Evolutionary conservation across 2,329 filamentous ascomycete genomes (phyloP), one percentile per base, ranked within the genome.

Genomic region (Monosporascus cannonballus): DNA sequence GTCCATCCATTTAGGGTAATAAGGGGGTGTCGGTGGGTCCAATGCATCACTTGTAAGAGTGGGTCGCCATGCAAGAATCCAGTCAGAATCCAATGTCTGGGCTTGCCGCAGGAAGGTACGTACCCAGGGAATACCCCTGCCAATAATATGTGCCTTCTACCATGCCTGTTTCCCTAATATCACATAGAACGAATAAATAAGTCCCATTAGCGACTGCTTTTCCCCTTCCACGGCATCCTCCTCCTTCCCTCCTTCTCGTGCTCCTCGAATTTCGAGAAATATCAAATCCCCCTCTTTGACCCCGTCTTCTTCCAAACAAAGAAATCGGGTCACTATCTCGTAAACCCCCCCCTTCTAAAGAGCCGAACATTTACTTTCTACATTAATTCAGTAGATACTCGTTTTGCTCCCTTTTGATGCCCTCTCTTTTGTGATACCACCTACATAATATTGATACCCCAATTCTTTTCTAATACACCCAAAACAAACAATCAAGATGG

Each of bases 401-500:
- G 70, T 71, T 72, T 67, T 69, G 71, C 72, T 65, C 73, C 69
- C 66, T 71, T 74, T 73, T 77, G 76, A 79, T 79, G 78, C 76
- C 75, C 76, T 69, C 61, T 68, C 60, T 62, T 46, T 46, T 30
- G 42, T 67, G 68, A 71, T 71, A 71, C 67, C 66, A 71, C 67
- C 67, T 68, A 60, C 55, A 53, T 58, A 50, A 60, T 62, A 52
- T 60, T 61, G 61, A 69, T 69, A 70, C 65, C 65, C 60, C 60
- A 60, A 64, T 60, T 60, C 63, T n/a, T 46, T 46, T 27, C 24
- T 65, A 47, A 48, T 49, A 53, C 46, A 59, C 57, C 51, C 54
- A 56, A 53, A 59, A 59, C 58, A 68, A 68, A 59, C 58, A 68
- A 68, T 70, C 76, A 80, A 66, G 78, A 90, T 90, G 86, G 84